A percentile compares a stretch with the other conserved stretches of the same genome.
Conservation (phyloP, 1,284 basidiomycete species). For the Phylloboletellus chloephorus region DNA sequence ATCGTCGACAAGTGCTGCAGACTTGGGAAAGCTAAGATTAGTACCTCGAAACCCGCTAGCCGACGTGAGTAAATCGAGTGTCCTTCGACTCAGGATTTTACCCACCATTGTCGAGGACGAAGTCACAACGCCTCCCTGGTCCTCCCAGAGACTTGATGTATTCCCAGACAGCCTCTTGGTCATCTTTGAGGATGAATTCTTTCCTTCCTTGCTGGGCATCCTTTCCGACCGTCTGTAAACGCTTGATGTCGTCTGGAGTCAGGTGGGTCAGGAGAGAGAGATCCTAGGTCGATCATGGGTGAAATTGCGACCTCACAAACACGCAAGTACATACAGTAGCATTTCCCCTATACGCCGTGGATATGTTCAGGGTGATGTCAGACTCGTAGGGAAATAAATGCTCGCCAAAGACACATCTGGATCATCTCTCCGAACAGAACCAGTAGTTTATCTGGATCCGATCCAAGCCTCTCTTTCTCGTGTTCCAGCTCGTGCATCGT, state of each 20-base stretch:
- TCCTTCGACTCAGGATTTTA: slow-evolving; percentile 16
- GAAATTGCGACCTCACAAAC: background rate
- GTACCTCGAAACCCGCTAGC: slow-evolving; percentile 78
- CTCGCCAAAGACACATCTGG: slow-evolving; percentile 82
- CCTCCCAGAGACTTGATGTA: slow-evolving; percentile 51
- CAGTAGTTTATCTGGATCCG: slow-evolving; percentile 49
- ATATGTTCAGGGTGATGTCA: slow-evolving; percentile 2
- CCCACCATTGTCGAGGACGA: slow-evolving; percentile 87
- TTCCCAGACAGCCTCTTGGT: slow-evolving; percentile 75
- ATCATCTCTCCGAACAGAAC: slow-evolving; percentile 80
- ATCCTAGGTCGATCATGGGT: slow-evolving; percentile 46
- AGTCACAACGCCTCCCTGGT: slow-evolving; percentile 62
- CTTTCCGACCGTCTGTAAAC: slow-evolving; percentile 77
- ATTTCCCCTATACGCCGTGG: slow-evolving; percentile 57
- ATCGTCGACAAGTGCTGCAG: slow-evolving; percentile 3
- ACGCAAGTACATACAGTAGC: slow-evolving; percentile 52
- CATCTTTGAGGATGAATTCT: slow-evolving; percentile 80
- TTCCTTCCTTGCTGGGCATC: slow-evolving; percentile 71
- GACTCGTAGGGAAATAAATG: slow-evolving; percentile 2
- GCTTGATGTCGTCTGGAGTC: slow-evolving; percentile 74
- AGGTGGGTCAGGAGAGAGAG: slow-evolving; percentile 79
- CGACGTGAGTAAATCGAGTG: slow-evolving; percentile 2
- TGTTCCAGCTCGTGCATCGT: slow-evolving; percentile 60
- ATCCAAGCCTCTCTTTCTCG: slow-evolving; percentile 41
- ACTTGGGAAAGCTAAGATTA: background rate